Evolutionary conservation across 768 basidiomycete genomes (phyloP).

Genomic region (Hirschioporus abietinus): DNA sequence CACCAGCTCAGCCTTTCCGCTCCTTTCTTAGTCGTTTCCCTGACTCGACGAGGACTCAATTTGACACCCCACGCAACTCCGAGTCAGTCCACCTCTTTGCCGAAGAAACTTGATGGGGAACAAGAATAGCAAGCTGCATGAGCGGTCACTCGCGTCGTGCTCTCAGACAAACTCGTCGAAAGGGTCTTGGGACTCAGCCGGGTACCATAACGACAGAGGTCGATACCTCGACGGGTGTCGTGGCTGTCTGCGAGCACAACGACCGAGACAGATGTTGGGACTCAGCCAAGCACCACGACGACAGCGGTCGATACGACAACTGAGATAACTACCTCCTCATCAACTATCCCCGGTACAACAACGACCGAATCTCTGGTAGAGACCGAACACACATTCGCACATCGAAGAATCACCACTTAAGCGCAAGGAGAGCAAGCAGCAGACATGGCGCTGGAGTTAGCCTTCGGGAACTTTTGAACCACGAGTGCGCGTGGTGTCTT

Average conservation of each 20-base stretch:
- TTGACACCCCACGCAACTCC: background rate
- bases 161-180: background rate
- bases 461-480: too few species aligned
- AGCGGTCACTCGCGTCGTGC: background rate
- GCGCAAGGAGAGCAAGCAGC: too few species aligned
- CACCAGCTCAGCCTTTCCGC: slow-evolving; percentile 1
- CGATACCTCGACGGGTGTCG: too few species aligned
- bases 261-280: background rate
- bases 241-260: background rate
- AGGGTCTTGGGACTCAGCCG: background rate
- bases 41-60: background rate
- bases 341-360: background rate
- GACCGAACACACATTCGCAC: too few species aligned
- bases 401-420: too few species aligned
- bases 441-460: too few species aligned
- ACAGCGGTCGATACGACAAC: background rate
- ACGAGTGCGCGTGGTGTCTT: too few species aligned
- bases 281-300: background rate
- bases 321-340: background rate
- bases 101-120: background rate
- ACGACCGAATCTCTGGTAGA: background rate
- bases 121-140: background rate
- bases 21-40: background rate
- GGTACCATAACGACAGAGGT: too few species aligned
- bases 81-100: background rate